Conservation (phyloP, 257 asterid species). For the Primulina eburnea region DNA sequence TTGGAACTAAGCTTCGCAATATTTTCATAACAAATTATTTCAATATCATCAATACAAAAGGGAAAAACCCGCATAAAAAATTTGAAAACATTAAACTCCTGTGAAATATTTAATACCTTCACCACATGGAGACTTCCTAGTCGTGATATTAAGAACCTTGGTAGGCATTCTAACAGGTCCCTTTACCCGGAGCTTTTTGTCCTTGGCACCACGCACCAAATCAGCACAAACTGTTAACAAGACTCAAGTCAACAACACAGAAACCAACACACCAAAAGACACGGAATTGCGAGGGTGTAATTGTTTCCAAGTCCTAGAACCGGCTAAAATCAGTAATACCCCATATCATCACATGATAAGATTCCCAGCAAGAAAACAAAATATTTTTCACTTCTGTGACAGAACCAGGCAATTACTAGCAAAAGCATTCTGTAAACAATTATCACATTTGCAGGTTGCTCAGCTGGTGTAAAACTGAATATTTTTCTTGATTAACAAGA, state of each 20-base stretch:
- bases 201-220: slow-evolving; percentile 82
- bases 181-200: slow-evolving; percentile 67
- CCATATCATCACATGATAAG: too few relatives aligned
- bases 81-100: background rate
- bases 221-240: slow-evolving; percentile 58
- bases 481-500: too few relatives aligned
- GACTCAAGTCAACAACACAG: slow-evolving; percentile 4
- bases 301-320: background rate
- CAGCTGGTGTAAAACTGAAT: background rate
- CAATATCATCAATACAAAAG: background rate
- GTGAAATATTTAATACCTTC: slow-evolving; percentile 46
- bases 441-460: background rate
- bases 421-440: too few relatives aligned
- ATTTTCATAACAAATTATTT: too few relatives aligned
- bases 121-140: slow-evolving; percentile 86
- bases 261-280: background rate
- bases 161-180: slow-evolving; percentile 89
- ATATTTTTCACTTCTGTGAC: background rate
- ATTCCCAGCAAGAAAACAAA: background rate
- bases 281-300: background rate
- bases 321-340: background rate
- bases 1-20: background rate
- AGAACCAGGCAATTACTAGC: background rate
- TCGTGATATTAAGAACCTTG: slow-evolving; percentile 67
- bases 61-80: background rate